Percentiles rank a stretch among this genome's conserved stretches.
Conservation (phyloP, 2,329 filamentous ascomycete genomes). For the Penicillium frequentans region DNA sequence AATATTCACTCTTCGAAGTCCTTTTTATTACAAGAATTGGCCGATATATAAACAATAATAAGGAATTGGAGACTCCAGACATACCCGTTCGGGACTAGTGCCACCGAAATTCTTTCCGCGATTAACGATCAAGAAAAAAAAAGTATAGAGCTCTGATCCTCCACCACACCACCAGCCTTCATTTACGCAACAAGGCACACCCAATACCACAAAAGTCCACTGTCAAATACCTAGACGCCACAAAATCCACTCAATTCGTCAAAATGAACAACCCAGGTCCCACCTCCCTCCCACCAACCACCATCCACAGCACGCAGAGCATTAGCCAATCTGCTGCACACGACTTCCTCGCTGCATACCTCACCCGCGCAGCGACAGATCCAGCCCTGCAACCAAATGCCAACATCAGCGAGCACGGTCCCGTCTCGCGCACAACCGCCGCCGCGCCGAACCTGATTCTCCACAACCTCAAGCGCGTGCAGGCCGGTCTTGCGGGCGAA, state of each 20-base stretch:
- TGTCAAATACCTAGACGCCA: not conserved
- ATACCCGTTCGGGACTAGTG: conserved; percentile 25
- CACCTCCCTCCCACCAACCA: conserved; percentile 39
- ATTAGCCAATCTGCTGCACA: conserved; percentile 42
- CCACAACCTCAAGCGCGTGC: conserved; percentile 47
- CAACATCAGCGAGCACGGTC: conserved; percentile 45
- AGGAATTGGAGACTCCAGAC: not conserved
- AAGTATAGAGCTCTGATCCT: conserved; percentile 20
- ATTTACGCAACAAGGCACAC: not conserved
- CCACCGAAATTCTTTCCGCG: conserved; percentile 14
- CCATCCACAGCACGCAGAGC: conserved; percentile 34
- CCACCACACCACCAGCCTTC: not conserved
- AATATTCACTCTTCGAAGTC: not conserved
- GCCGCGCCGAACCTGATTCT: conserved; percentile 44
- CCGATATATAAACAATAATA: not conserved
- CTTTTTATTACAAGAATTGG: not conserved
- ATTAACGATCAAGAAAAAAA: not conserved
- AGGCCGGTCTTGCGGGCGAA: conserved; percentile 45
- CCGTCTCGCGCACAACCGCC: conserved; percentile 42
- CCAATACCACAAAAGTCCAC: not conserved
- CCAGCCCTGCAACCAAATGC: conserved; percentile 46
- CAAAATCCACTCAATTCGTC: conserved; percentile 1
- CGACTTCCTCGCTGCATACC: conserved; percentile 44
- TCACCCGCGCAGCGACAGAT: conserved; percentile 43
- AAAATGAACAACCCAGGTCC: conserved; percentile 41